Base-by-base conservation (phyloP, 768 basidiomycete species). In the Termitomyces sp. region DNA sequence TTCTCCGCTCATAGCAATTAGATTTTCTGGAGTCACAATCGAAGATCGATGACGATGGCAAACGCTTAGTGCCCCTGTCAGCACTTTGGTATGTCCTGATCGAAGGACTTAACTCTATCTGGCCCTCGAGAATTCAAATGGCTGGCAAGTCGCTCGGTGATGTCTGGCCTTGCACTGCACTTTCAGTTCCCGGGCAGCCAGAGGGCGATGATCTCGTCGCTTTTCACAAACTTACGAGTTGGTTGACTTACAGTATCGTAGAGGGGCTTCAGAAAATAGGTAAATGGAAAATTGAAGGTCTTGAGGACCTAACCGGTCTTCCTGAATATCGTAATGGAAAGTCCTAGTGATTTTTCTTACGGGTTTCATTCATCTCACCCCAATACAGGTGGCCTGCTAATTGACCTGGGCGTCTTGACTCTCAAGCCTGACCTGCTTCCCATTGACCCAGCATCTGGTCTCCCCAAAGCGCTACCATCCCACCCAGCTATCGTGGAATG, bases 171-270 rank as follows among this genome's bases (percentile, higher is more conserved):
- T 95, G 93, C 63, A 74, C 82, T 5, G 81, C 82, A 0, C 76
- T 87, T 61, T 48, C 64, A 46, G 28, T 55, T 18, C 49, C 57
- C 16, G 55, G 47, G 6, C 55, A 58, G 20, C 53, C 68, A 26
- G 84, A 85, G 64, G 87, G 85, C 50, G 87, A 87, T 55, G 80
- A 86, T 55, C 77, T 93, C 33, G 93, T 98, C 7, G 91, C 94
- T 0, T 98, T 98, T 79, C 96, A 98, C 76, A 98, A 99, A 71
- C 80, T 99, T 50, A 93, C 92, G 0, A 89, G 90, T 61, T 99
- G 96, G 96, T 79, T 93, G 57, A 89, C 94, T 8, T 96, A 97
- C 71, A 90, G 88, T 64, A 78, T 99, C 20, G 77, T 97, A 36
- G 89, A 95, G 70, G 87, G 91, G 1, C 81, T 98, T 46, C 82